Percentiles rank a stretch among this genome's conserved stretches.
Evolutionary conservation across 2,329 filamentous ascomycete species (phyloP).

Genomic region (Gnomoniopsis sp.): DNA sequence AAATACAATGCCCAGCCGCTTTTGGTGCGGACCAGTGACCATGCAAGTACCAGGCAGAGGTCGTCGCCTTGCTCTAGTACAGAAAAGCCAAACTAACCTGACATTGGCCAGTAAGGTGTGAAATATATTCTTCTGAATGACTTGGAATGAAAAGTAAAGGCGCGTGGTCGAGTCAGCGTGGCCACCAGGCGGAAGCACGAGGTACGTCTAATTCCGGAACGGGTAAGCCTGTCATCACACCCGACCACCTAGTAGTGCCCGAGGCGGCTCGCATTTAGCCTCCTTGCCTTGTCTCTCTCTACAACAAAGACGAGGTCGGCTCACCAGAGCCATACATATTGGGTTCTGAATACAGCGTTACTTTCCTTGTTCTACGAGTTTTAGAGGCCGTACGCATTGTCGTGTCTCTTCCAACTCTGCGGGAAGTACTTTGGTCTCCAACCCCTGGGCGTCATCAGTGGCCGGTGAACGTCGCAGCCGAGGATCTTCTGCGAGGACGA

Average conservation of each 20-base stretch:
- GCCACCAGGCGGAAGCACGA: background rate
- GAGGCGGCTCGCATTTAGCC: background rate
- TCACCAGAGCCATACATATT: constrained; percentile 8
- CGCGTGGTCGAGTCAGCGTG: constrained; percentile 1
- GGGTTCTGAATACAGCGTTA: constrained; percentile 14
- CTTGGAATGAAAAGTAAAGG: background rate
- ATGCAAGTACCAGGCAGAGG: background rate
- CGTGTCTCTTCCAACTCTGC: background rate
- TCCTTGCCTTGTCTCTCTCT: background rate
- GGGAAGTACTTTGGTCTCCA: background rate
- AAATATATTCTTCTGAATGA: background rate
- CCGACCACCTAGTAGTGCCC: background rate
- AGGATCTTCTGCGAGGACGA: background rate
- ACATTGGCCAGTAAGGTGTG: background rate
- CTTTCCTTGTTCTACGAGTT: background rate
- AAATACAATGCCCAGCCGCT: background rate
- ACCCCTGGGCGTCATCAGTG: background rate
- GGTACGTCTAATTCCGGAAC: background rate
- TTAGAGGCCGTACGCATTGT: background rate
- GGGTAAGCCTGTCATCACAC: background rate
- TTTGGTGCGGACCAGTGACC: background rate
- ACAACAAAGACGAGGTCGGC: background rate
- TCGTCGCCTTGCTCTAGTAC: background rate
- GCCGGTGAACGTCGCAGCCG: constrained; percentile 6
- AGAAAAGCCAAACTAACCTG: background rate